Conservation (phyloP, 140 eudicot genomes). For the Bidens hawaiensis region DNA sequence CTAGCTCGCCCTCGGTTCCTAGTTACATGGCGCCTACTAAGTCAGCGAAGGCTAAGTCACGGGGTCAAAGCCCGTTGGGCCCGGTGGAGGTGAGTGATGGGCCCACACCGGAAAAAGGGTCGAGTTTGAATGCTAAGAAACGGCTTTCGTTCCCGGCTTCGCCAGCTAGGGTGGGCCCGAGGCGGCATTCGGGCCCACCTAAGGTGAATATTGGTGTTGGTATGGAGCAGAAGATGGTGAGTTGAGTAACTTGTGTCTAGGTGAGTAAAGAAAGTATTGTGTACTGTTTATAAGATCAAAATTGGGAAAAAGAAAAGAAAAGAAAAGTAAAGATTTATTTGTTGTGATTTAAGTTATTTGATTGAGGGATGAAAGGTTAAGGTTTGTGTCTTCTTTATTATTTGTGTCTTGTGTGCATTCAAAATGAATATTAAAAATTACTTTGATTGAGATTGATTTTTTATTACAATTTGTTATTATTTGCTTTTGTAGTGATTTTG, state of each 20-base stretch:
- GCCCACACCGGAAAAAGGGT: slow-evolving; percentile 36
- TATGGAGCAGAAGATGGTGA: slow-evolving; percentile 28
- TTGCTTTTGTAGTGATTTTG: too few species aligned
- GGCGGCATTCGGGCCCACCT: slow-evolving; percentile 74
- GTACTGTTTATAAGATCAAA: slow-evolving; percentile 20
- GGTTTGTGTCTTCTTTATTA: slow-evolving; percentile 27
- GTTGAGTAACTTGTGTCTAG: too few species aligned
- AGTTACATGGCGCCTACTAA: slow-evolving; percentile 71
- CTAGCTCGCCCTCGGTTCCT: slow-evolving; percentile 61
- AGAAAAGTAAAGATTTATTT: slow-evolving; percentile 13
- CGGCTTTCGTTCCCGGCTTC: slow-evolving; percentile 66
- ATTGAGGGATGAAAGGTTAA: slow-evolving; percentile 33
- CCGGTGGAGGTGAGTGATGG: slow-evolving; percentile 27
- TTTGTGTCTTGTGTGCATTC: slow-evolving; percentile 31
- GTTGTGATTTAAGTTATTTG: slow-evolving; percentile 37
- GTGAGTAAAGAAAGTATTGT: slow-evolving; percentile 21
- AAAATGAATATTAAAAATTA: slow-evolving; percentile 25
- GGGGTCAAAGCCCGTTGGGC: slow-evolving; percentile 62
- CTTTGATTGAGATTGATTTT: slow-evolving; percentile 9
- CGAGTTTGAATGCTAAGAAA: slow-evolving; percentile 44
- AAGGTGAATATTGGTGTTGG: slow-evolving; percentile 35
- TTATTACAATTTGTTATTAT: neutral
- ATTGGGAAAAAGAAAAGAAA: neutral
- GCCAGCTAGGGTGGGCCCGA: slow-evolving; percentile 59
- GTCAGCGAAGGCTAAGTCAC: slow-evolving; percentile 54